A percentile compares a stretch with the other conserved stretches of the same genome.
Conservation (phyloP, 257 asterid species). For the Lavandula angustifolia region DNA sequence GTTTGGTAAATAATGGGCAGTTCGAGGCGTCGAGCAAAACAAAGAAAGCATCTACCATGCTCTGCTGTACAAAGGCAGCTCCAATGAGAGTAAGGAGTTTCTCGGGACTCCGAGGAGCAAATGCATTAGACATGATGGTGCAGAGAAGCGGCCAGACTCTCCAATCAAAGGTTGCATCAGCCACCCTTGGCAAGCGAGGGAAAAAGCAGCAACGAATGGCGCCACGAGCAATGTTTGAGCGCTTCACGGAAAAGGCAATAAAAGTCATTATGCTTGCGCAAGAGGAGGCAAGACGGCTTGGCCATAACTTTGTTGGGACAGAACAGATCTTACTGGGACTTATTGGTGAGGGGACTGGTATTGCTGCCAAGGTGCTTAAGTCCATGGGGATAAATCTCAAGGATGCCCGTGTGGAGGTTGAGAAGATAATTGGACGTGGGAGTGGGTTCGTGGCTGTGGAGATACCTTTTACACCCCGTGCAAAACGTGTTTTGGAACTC, state of each 20-base stretch:
- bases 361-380: slow-evolving; percentile 98
- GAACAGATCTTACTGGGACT: slow-evolving; percentile 95
- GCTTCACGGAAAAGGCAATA: slow-evolving; percentile 95
- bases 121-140: slow-evolving; percentile 61
- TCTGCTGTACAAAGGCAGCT: slow-evolving; percentile 43
- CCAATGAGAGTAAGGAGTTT: slow-evolving; percentile 51
- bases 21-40: slow-evolving; percentile 51
- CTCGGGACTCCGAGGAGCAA: slow-evolving; percentile 73
- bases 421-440: slow-evolving; percentile 95
- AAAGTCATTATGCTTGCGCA: slow-evolving; percentile 98
- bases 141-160: slow-evolving; percentile 48
- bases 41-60: slow-evolving; percentile 52
- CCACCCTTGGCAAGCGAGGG: slow-evolving; percentile 47
- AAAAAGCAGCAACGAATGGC: slow-evolving; percentile 46
- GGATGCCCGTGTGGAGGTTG: slow-evolving; percentile 98
- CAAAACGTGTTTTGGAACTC: slow-evolving; percentile 92
- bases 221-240: slow-evolving; percentile 95
- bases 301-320: slow-evolving; percentile 95
- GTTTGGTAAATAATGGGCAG: slow-evolving; percentile 50
- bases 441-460: slow-evolving; percentile 98
- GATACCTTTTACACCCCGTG: slow-evolving; percentile 99
- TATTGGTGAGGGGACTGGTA: slow-evolving; percentile 98
- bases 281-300: slow-evolving; percentile 97
- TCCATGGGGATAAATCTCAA: slow-evolving; percentile 96
- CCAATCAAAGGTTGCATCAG: slow-evolving; percentile 67